Evolutionary conservation across 2,329 filamentous ascomycete genomes (phyloP).

Genomic region (Colletotrichum destructivum): DNA sequence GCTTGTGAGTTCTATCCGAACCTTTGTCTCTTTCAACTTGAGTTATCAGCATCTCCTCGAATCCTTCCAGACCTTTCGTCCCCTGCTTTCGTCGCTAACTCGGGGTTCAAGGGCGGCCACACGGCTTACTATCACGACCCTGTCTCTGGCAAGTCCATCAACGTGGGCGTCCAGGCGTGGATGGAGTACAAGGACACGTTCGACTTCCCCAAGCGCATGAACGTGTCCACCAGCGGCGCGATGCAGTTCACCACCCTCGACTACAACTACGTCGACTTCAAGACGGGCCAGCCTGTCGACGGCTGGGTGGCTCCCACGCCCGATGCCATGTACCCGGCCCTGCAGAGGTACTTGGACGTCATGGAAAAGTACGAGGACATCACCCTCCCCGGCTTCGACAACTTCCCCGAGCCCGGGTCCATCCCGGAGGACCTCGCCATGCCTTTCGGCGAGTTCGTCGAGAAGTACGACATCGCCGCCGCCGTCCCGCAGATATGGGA

Average conservation of each 20-base stretch:
- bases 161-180: conserved; percentile 45
- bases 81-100: neutral
- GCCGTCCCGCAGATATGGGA: conserved; percentile 52
- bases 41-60: neutral
- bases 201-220: conserved; percentile 51
- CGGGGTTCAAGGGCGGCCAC: conserved; percentile 49
- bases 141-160: conserved; percentile 43
- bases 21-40: neutral
- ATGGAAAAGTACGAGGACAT: conserved; percentile 51
- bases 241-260: conserved; percentile 44
- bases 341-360: conserved; percentile 50
- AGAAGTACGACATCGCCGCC: conserved; percentile 62
- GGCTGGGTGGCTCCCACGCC: conserved; percentile 46
- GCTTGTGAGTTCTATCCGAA: conserved; percentile 46
- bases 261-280: conserved; percentile 53
- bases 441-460: conserved; percentile 63
- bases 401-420: conserved; percentile 57
- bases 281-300: conserved; percentile 50
- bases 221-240: conserved; percentile 50
- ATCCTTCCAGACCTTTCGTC: too few species aligned
- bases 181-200: conserved; percentile 52
- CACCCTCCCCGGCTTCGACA: conserved; percentile 53
- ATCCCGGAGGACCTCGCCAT: conserved; percentile 63
- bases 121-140: conserved; percentile 51
- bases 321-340: conserved; percentile 45